phyloP scores from a whole-genome alignment of 768 basidiomycete genomes.

The Lyophyllum atratum region DNA sequence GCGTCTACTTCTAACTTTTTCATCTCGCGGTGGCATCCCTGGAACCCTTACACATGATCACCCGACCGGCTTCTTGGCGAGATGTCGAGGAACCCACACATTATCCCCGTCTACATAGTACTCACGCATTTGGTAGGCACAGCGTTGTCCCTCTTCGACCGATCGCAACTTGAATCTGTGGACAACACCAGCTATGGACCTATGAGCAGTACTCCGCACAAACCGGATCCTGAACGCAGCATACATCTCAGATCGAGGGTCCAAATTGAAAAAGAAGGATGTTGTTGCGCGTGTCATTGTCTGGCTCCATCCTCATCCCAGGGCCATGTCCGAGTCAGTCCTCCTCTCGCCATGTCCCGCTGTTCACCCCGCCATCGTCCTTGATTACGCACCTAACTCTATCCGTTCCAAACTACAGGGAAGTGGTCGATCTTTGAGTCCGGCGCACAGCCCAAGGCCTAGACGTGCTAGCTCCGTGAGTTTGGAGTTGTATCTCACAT shows the following conservation, averaged over 20 bases:
- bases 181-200: background rate
- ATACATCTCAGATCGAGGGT: background rate
- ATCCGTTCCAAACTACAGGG: background rate
- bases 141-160: background rate
- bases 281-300: conserved; percentile 5
- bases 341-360: background rate
- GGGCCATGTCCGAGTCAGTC: background rate
- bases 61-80: background rate
- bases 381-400: background rate
- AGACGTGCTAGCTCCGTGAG: background rate
- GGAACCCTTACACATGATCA: background rate
- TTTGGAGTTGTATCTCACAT: background rate
- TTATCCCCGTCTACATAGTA: background rate
- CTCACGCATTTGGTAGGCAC: background rate
- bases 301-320: background rate
- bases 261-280: background rate
- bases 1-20: background rate
- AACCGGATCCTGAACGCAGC: background rate
- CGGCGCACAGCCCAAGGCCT: background rate
- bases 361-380: background rate
- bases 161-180: background rate
- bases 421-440: background rate
- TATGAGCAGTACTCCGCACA: conserved; percentile 4
- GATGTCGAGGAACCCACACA: background rate
- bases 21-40: background rate